Conservation (phyloP, 202 grass and related monocot species). For the Musa balbisiana region DNA sequence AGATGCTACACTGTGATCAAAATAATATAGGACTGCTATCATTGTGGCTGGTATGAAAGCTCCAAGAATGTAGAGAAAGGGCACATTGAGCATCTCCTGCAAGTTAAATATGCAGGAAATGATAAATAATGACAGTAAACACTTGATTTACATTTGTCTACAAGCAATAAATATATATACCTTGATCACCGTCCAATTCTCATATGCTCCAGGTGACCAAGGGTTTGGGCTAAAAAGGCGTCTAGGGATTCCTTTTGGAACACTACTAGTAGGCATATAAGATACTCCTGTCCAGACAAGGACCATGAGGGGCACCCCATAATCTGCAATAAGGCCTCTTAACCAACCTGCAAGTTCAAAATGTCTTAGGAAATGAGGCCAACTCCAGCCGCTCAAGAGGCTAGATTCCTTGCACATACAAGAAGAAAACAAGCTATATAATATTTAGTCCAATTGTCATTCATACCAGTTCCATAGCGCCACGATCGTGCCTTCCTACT, state of each 20-base stretch:
- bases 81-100: slow-evolving; percentile 85
- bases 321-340: slow-evolving; percentile 82
- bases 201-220: slow-evolving; percentile 95
- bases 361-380: not conserved
- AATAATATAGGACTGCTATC: slow-evolving; percentile 98
- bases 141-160: not conserved
- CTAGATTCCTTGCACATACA: not conserved
- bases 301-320: slow-evolving; percentile 96
- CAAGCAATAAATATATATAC: slow-evolving; percentile 23
- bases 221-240: slow-evolving; percentile 98
- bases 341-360: slow-evolving; percentile 48
- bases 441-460: not conserved
- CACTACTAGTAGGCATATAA: slow-evolving; percentile 61
- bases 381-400: no score
- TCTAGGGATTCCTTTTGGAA: slow-evolving; percentile 79
- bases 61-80: slow-evolving; percentile 81
- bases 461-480: slow-evolving; percentile 86
- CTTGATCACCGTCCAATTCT: slow-evolving; percentile 93
- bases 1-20: slow-evolving; percentile 96
- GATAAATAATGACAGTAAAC: not conserved
- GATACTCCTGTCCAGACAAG: slow-evolving; percentile 96
- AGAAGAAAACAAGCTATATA: not conserved
- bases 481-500: slow-evolving; percentile 97
- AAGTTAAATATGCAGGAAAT: slow-evolving; percentile 6
- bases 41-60: slow-evolving; percentile 97